phyloP scores from a whole-genome alignment of 352 stramenopile genomes.

The Pythium pyrilobum region DNA sequence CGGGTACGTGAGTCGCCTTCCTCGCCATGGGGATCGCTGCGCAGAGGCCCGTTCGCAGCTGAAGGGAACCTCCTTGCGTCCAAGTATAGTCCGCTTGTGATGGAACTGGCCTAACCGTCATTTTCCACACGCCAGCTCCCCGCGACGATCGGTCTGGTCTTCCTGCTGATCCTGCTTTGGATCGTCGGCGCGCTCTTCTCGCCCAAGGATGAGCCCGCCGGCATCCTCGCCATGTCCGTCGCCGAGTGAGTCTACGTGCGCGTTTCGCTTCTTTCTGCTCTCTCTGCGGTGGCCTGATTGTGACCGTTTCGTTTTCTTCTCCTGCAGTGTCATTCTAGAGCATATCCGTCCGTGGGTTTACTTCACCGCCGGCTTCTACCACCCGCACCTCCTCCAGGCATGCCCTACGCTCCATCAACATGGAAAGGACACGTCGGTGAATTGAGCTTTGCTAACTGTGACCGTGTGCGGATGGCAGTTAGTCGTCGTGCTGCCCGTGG shows the following conservation, averaged over 20 bases:
- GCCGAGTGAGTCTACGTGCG: constrained; percentile 46
- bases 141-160: constrained; percentile 55
- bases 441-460: neutral
- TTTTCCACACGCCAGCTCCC: constrained; percentile 37
- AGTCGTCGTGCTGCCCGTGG: constrained; percentile 50
- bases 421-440: too few species aligned
- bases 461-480: constrained; percentile 31
- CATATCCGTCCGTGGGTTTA: constrained; percentile 87
- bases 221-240: constrained; percentile 75
- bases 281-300: neutral
- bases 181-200: constrained; percentile 70
- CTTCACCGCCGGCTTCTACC: constrained; percentile 81
- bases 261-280: neutral
- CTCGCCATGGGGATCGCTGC: neutral
- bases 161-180: constrained; percentile 65
- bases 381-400: constrained; percentile 73
- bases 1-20: neutral
- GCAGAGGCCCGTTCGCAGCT: neutral
- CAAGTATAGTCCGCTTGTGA: neutral
- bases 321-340: constrained; percentile 62
- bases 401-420: too few species aligned
- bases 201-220: constrained; percentile 50
- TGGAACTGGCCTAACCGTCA: neutral
- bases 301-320: neutral
- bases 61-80: neutral